These are phyloP conservation scores for Globisporangium nodosum DNA, from an alignment of 352 stramenopile species.

Conservation along the genomic window DNA sequence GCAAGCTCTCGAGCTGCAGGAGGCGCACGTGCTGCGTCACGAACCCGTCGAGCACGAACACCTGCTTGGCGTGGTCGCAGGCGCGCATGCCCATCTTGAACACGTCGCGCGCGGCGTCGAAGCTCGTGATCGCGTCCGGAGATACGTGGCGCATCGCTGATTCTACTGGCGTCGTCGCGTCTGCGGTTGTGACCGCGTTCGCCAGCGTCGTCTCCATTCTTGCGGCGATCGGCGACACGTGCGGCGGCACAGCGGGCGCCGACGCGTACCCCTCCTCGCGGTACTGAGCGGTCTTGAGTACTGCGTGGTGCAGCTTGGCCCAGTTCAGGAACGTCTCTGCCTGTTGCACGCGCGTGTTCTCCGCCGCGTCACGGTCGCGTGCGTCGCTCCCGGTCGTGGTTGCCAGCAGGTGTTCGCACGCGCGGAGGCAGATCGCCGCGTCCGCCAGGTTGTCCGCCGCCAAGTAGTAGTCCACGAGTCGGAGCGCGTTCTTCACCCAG, in stretches of 20 bases:
- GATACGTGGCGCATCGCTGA: constrained; percentile 27
- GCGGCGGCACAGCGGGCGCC: neutral
- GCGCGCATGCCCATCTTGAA: constrained; percentile 59
- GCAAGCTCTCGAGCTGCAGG: constrained; percentile 43
- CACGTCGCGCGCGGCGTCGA: constrained; percentile 43
- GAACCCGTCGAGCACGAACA: constrained; percentile 61
- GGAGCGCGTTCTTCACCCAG: constrained; percentile 52
- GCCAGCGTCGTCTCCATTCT: constrained; percentile 25
- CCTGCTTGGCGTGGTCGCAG: constrained; percentile 29
- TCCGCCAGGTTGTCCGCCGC: constrained; percentile 37
- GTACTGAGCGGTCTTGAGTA: constrained; percentile 34
- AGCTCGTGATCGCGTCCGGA: constrained; percentile 23
- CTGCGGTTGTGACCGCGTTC: neutral
- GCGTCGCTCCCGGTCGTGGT: neutral
- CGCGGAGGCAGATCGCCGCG: constrained; percentile 39
- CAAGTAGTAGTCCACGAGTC: constrained; percentile 59
- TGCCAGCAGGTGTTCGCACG: constrained; percentile 35
- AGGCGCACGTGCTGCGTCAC: constrained; percentile 61
- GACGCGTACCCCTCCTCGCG: constrained; percentile 17
- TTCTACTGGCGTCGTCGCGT: neutral
- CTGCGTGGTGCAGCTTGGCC: constrained; percentile 43
- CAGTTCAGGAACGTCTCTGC: constrained; percentile 46
- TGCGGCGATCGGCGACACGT: neutral
- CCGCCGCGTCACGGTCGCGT: constrained; percentile 8
- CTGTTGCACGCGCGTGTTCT: constrained; percentile 18